These are phyloP conservation scores for Brasenia schreberi DNA, from an alignment of 164 flowering plant genomes.

Conservation along the genomic window DNA sequence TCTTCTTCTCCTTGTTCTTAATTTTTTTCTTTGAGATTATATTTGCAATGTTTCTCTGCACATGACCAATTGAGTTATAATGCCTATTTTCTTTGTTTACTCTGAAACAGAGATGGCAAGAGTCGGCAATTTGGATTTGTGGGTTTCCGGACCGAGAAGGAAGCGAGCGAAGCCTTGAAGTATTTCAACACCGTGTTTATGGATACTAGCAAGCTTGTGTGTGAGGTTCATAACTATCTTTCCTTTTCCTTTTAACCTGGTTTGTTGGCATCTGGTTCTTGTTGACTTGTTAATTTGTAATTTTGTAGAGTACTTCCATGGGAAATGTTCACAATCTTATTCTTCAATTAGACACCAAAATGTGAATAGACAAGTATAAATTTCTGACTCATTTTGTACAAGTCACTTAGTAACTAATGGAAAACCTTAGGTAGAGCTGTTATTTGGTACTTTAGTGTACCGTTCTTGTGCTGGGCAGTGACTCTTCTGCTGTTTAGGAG, in stretches of 20 bases:
- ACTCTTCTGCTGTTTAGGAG: no score
- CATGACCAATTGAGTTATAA: background rate
- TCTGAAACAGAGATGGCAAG: conserved; percentile 58
- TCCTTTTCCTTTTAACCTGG: background rate
- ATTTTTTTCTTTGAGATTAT: background rate
- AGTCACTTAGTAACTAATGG: no score
- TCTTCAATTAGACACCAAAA: no score
- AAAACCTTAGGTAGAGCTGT: no score
- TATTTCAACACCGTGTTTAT: conserved; percentile 64
- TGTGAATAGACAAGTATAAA: no score
- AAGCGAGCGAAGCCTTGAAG: conserved; percentile 66
- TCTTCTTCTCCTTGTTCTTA: background rate
- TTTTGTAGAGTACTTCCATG: no score
- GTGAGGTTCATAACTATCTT: conserved; percentile 43
- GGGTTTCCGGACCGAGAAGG: conserved; percentile 63
- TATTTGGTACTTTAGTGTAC: no score
- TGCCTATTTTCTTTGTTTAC: background rate
- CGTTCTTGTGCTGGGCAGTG: no score
- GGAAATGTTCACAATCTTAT: no score
- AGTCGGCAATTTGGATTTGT: conserved; percentile 86
- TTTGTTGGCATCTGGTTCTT: background rate
- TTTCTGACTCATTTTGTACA: no score
- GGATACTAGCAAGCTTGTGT: conserved; percentile 54
- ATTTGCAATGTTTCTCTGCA: background rate
- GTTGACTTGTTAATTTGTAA: background rate